A percentile compares a stretch with the other conserved stretches of the same genome.
phyloP scores from a whole-genome alignment of 345 rosid species.

The Lagerstroemia speciosa region DNA sequence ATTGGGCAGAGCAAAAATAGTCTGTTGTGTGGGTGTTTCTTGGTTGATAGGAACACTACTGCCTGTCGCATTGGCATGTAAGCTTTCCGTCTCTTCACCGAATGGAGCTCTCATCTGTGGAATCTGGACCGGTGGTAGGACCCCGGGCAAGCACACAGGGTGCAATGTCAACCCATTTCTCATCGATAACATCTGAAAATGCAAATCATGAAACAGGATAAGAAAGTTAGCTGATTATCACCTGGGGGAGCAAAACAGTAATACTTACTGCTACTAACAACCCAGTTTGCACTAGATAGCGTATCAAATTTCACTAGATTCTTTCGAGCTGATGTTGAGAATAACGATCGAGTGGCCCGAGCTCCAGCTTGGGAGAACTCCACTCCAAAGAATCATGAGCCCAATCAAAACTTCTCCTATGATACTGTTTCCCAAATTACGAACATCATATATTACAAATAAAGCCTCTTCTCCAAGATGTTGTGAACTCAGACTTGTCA shows the following conservation, averaged over 20 bases:
- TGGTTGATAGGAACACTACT: slow-evolving; percentile 22
- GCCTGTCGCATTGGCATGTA: slow-evolving; percentile 17
- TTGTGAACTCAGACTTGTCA: neutral
- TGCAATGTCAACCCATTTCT: slow-evolving; percentile 67
- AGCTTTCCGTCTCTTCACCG: slow-evolving; percentile 23
- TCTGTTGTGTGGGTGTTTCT: slow-evolving; percentile 25
- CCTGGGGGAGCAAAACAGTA: neutral
- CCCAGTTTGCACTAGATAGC: neutral
- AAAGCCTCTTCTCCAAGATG: neutral
- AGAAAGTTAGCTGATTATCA: slow-evolving; percentile 6
- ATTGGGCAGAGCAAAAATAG: slow-evolving; percentile 25
- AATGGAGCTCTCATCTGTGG: slow-evolving; percentile 25
- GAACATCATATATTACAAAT: neutral
- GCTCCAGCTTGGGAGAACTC: neutral
- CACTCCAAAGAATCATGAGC: neutral
- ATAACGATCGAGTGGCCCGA: too few species aligned
- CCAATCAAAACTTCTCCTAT: neutral
- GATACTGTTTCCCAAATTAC: neutral
- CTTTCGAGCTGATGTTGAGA: neutral
- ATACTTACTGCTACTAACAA: neutral
- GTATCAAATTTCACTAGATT: neutral
- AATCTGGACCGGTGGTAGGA: slow-evolving; percentile 39
- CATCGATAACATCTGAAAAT: slow-evolving; percentile 64
- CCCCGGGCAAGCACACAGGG: slow-evolving; percentile 56
- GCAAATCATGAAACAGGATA: slow-evolving; percentile 8